Conservation (phyloP, 2,329 filamentous ascomycete genomes). For the Colletotrichum magnum region DNA sequence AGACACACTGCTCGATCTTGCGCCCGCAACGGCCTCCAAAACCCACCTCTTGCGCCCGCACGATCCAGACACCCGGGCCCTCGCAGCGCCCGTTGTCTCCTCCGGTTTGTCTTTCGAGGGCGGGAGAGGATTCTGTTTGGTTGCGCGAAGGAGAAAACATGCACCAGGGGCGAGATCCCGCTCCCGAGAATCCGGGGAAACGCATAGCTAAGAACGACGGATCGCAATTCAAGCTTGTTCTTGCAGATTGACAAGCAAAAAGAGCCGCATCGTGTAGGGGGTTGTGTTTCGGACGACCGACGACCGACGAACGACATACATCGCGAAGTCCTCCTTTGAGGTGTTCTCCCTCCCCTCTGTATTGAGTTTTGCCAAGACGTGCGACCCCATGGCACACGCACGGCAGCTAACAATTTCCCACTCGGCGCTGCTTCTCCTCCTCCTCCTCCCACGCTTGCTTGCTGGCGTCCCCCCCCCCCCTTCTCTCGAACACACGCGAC, state of each 20-base stretch:
- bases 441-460: not conserved
- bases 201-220: not conserved
- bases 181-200: slow-evolving; percentile 33
- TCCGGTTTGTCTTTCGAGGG: not conserved
- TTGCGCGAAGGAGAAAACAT: not conserved
- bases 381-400: not conserved
- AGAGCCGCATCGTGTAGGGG: slow-evolving; percentile 21
- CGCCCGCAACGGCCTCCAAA: slow-evolving; percentile 36
- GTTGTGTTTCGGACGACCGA: not conserved
- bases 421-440: slow-evolving; percentile 2
- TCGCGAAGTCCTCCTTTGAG: not conserved
- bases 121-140: slow-evolving; percentile 14
- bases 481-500: not conserved
- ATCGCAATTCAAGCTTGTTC: not conserved
- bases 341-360: not conserved
- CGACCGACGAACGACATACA: slow-evolving; percentile 14
- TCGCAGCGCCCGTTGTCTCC: not conserved
- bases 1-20: slow-evolving; percentile 1
- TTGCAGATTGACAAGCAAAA: slow-evolving; percentile 6
- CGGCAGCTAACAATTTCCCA: slow-evolving; percentile 30
- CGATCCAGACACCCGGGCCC: slow-evolving; percentile 36
- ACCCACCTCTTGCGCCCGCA: slow-evolving; percentile 39
- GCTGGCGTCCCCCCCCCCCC: not conserved
- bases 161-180: slow-evolving; percentile 7
- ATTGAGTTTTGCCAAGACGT: slow-evolving; percentile 27